Evolutionary conservation across 179 eudicot genomes (phyloP).

Genomic region (Beta corolliflora): DNA sequence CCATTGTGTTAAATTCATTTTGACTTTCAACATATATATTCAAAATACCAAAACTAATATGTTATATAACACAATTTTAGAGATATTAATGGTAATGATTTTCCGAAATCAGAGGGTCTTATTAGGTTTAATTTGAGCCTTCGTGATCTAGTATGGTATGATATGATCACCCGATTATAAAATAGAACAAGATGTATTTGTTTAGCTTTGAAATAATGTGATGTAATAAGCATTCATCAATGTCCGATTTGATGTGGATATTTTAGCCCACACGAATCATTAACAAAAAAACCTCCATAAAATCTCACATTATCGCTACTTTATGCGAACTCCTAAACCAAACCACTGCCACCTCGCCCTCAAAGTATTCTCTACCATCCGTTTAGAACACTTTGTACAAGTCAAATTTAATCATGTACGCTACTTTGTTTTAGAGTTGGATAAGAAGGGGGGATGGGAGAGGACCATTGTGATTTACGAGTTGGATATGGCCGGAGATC

Average conservation of each 20-base stretch:
- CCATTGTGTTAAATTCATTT: no score
- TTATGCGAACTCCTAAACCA: constrained; percentile 81
- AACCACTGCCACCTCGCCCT: constrained; percentile 56
- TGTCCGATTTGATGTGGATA: no score
- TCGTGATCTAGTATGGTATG: no score
- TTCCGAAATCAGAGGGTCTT: no score
- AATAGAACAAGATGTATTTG: no score
- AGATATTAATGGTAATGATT: no score
- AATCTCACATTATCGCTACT: constrained; percentile 77
- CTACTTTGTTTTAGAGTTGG: constrained; percentile 52
- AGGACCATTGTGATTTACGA: constrained; percentile 50
- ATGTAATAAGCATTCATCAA: no score
- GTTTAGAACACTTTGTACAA: constrained; percentile 57
- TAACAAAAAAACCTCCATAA: constrained; percentile 39
- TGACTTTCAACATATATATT: no score
- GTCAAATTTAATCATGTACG: constrained; percentile 40
- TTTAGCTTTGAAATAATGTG: no score
- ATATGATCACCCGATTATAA: no score
- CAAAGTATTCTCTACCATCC: constrained; percentile 55
- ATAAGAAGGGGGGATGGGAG: constrained; percentile 35
- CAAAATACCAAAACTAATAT: no score
- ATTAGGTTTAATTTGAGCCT: constrained; percentile 47
- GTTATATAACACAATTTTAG: no score
- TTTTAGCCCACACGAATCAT: constrained; percentile 32
- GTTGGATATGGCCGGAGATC: constrained; percentile 44